A percentile compares a stretch with the other conserved stretches of the same genome.
phyloP scores from a whole-genome alignment of 148 eudicot genomes.

The Camellia japonica region DNA sequence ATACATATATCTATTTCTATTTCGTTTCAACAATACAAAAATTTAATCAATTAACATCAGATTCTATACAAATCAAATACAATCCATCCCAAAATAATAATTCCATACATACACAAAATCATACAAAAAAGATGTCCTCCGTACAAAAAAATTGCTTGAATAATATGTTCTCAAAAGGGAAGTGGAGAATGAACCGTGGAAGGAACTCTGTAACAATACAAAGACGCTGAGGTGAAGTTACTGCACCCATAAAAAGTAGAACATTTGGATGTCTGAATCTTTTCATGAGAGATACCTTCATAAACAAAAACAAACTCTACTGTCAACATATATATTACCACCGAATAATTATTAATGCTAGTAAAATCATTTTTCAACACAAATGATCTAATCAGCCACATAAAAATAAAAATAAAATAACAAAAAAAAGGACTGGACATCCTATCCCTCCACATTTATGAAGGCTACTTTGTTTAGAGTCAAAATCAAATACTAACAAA shows the following conservation, averaged over 20 bases:
- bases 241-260: conserved; percentile 98
- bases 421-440: background rate
- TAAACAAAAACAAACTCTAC: background rate
- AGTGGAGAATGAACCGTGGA: conserved; percentile 67
- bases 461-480: background rate
- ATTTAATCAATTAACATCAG: no score
- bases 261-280: conserved; percentile 97
- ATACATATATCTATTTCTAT: no score
- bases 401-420: background rate
- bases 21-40: no score
- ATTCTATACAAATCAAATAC: no score
- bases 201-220: conserved; percentile 97
- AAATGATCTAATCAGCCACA: background rate
- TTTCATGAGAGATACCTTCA: conserved; percentile 97
- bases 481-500: background rate
- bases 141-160: background rate
- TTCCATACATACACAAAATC: no score
- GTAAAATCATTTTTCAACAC: background rate
- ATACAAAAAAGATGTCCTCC: background rate
- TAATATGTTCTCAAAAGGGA: conserved; percentile 8
- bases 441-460: background rate
- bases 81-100: no score
- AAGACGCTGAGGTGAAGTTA: conserved; percentile 88
- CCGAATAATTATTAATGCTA: background rate
- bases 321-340: background rate